Percentiles rank a stretch among this genome's conserved stretches.
Evolutionary conservation across 2,329 filamentous ascomycete species (phyloP).

Genomic region (Colletotrichum tropicale): DNA sequence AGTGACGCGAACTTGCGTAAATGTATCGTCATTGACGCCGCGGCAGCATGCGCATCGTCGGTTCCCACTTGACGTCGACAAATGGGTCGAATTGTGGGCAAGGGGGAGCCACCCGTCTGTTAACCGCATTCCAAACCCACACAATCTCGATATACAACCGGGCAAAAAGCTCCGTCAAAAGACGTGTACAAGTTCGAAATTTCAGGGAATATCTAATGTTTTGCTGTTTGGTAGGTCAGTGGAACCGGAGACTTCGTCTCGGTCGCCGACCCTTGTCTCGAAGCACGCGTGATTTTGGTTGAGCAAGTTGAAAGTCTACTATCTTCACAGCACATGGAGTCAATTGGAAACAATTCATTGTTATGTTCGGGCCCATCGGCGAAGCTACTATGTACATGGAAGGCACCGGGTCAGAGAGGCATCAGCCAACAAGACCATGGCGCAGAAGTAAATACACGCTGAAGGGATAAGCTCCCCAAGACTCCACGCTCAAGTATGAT

Average conservation of each 20-base stretch:
- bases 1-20: background rate
- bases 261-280: background rate
- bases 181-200: fast-evolving
- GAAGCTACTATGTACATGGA: slow-evolving; percentile 17
- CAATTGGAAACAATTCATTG: background rate
- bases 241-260: background rate
- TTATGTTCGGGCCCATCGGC: background rate
- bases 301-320: background rate
- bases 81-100: background rate
- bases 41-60: background rate
- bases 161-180: background rate
- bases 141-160: background rate
- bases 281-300: background rate
- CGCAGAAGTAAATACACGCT: slow-evolving; percentile 10
- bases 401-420: background rate
- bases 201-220: background rate
- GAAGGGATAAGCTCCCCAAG: background rate
- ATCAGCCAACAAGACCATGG: background rate
- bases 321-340: background rate
- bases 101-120: background rate
- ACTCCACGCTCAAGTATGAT: background rate
- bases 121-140: fast-evolving
- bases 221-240: fast-evolving
- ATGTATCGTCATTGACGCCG: background rate
- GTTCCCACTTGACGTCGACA: background rate